Evolutionary conservation across 768 basidiomycete genomes (phyloP), one percentile per base, ranked within the genome.

Genomic region (Glaciozyma martinii): DNA sequence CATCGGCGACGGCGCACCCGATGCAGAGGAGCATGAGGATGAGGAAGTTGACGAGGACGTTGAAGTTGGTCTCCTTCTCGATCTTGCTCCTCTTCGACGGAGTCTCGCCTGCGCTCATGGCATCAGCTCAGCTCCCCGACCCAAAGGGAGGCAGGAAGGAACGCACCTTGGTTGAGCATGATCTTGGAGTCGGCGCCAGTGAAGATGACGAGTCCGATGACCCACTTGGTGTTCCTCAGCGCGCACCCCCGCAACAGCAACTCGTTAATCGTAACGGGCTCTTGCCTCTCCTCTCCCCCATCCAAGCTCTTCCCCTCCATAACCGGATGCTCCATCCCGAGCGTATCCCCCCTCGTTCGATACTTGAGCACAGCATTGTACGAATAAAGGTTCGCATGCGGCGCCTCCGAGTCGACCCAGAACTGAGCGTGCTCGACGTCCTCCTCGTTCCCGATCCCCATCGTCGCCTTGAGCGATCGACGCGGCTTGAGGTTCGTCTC

Each of bases 61-160:
- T 98, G 81, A 92, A 94, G 77, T 94, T 98, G 13, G 94, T 98
- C 80, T 98, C 94, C 78, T 85, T 88, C 79, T 97, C 92, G 74
- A 98, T 97, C 81, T 93, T 98, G 73, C 87, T 89, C 65, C 90
- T 86, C 74, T 98, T 98, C n/a, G 88, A 90, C 1, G 93, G 92
- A 2, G 91, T 97, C 19, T 86, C 86, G 25, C 93, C 92, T 68
- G 60, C 37, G 10, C 5, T 10, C 25, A 25, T 4, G 6, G 37
- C 42, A 89, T 89, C 70, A 93, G 93, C 77, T 56, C 27, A 25
- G 40, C 23, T 15, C 10, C 21, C 19, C 25, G 52, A 3, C 52
- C 19, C 13, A 3, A 7, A 49, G 23, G 8, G 19, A 57, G 27
- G 1, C 21, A 25, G 37, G 13, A 21, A 27, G 5, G 62, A 40